phyloP scores from a whole-genome alignment of 1,284 basidiomycete genomes.

The Bjerkandera adusta region DNA sequence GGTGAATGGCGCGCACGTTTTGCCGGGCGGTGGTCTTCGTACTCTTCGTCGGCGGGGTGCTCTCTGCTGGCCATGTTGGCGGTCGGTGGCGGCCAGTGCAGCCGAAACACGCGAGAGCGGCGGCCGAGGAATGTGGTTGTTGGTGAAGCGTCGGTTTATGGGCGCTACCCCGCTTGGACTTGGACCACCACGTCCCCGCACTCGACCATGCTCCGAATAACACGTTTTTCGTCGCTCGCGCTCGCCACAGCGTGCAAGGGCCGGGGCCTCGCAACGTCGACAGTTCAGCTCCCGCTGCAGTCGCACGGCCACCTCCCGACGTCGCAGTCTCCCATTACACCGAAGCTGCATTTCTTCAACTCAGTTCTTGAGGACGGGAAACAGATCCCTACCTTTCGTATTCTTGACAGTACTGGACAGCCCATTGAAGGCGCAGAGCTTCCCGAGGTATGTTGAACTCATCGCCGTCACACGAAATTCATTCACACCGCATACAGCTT shows the following conservation, averaged over 20 bases:
- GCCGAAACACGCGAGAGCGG: too few species aligned
- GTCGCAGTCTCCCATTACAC: conserved; percentile 63
- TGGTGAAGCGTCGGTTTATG: too few species aligned
- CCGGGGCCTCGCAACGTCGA: conserved; percentile 24
- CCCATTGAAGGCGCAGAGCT: conserved; percentile 69
- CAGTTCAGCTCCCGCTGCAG: conserved; percentile 23
- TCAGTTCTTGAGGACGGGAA: conserved; percentile 57
- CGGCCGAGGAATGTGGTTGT: too few species aligned
- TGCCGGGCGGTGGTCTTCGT: conserved; percentile 26
- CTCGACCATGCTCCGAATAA: conserved; percentile 23
- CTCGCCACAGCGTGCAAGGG: conserved; percentile 13
- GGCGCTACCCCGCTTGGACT: background rate
- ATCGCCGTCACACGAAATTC: conserved; percentile 1
- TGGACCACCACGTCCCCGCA: conserved; percentile 13
- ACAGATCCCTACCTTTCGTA: conserved; percentile 79
- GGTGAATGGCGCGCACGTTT: conserved; percentile 32
- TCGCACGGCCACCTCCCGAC: conserved; percentile 52
- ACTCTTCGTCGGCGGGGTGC: conserved; percentile 27
- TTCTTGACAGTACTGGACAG: conserved; percentile 76
- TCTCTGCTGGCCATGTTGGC: conserved; percentile 21
- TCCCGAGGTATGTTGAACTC: conserved; percentile 54
- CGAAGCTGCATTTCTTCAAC: conserved; percentile 75
- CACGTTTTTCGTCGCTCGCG: conserved; percentile 16
- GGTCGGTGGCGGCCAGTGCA: too few species aligned
- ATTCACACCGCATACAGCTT: conserved; percentile 46